Base-by-base conservation (phyloP, 345 rosid species). In the Acer yangbiense region DNA sequence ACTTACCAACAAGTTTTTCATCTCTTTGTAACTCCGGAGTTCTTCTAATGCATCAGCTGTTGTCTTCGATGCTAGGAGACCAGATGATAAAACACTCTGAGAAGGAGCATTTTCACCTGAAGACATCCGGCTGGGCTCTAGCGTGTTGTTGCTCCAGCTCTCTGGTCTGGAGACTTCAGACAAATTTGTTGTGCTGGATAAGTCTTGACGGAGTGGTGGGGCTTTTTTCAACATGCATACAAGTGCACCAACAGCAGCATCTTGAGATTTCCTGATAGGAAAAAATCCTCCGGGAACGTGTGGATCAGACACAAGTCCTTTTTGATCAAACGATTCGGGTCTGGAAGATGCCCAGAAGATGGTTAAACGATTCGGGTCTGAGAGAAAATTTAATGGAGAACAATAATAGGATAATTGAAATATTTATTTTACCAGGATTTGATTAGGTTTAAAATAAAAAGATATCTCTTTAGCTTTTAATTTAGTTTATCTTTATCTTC, bases 41-140 rank as follows among this genome's bases (percentile, higher is more conserved):
- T 96, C 99, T 82, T 94, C 95, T 78, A 92, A 82, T 2, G 98
- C 99, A 83, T 96, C 97, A 10, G 95, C 89, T 11, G 95, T 87
- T 14, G 99, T 96, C 89, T 86, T 96, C 29, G 89, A 83, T 9
- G 82, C 73, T 25, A 76, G 69, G 63, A 86, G 55, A 43, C 88
- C 81, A 4, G 94, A 92, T 68, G 97, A 87, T 62, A 87, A 74
- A 23, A 85, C 74, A 6, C 83, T 86, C 43, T 76, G 62, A 57
- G 91, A 77, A 71, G 85, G 72, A 58, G 78, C 65, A 25, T 76
- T 86, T 79, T 80, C 83, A 62, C 77, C 83, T 39, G 80, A 60
- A 14, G 79, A 32, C 64, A 62, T 74, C 75, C 17, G 79, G 57
- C 73, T 70, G 12, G 73, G 72, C 32, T 83, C 87, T 6, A 62